Base-by-base conservation (phyloP, 768 basidiomycete species). In the Podaxis carcinomalis region DNA sequence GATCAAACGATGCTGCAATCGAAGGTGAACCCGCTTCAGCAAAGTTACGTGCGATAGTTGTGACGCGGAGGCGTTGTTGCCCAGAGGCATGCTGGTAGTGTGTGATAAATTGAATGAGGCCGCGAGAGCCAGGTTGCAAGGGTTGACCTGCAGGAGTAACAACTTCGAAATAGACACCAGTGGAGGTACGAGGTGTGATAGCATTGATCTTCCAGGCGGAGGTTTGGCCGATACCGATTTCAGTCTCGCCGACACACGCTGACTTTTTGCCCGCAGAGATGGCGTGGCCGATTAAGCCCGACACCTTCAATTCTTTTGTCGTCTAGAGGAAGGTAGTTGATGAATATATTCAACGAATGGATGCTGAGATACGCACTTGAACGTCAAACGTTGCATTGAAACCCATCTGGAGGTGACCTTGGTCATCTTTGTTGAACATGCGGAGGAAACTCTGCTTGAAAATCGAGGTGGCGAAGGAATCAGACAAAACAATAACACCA, bases 331-430 rank as follows among this genome's bases (percentile, higher is more conserved):
- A 16, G 57, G 40, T 23, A 36, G 51, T 42, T 56, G 2, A 27
- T 10, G 25, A 53, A 35, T 9, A 37, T 25, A 44, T 28, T 42
- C 40, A 32, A 35, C 19, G 5, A 51, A 27, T 6, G 35, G 37
- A 23, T 19, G 36, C 10, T 19, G 51, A 63, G 25, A 40, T 51
- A 63, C 68, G 44, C 67, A 93, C 93, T 84, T 95, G 91, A 25
- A 99, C 96, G 72, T 98, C 97, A 66, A 99, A 96, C 0, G 95
- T 98, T 9, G 95, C 97, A 68, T 98, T 99, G 79, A 98, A 98
- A 58, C 96, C 97, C 95, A 98, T 98, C 69, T 90, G 86, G 27
- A 98, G 80, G 65, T 91, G 83, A 1, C 95, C 96, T 64, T 96
- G 86, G 16, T 91, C 92, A 65, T 96, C 96, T 73, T 97, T 98